phyloP scores from a whole-genome alignment of 2,329 filamentous ascomycete genomes.

The Colletotrichum sidae region DNA sequence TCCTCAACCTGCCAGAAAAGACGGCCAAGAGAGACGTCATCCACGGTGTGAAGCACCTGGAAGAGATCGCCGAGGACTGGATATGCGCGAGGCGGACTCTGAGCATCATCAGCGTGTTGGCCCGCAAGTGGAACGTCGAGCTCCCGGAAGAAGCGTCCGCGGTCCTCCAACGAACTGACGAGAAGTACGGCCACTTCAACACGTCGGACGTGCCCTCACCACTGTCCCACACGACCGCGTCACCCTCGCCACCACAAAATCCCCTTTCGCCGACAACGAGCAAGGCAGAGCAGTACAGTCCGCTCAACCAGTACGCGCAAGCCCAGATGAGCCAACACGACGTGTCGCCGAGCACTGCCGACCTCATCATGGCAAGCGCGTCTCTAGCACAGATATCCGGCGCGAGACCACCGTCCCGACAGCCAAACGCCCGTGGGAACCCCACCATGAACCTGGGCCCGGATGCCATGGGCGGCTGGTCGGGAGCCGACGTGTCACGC shows the following conservation, averaged over 20 bases:
- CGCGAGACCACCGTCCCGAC: conserved; percentile 23
- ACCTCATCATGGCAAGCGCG: conserved; percentile 43
- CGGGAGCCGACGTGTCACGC: conserved; percentile 41
- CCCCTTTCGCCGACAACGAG: conserved; percentile 36
- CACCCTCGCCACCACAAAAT: conserved; percentile 44
- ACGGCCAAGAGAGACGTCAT: conserved; percentile 90
- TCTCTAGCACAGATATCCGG: conserved; percentile 41
- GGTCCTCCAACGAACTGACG: conserved; percentile 82
- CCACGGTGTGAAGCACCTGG: conserved; percentile 89
- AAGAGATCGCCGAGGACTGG: conserved; percentile 97
- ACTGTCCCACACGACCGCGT: conserved; percentile 46
- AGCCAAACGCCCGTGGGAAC: conserved; percentile 1
- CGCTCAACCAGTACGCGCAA: conserved; percentile 48
- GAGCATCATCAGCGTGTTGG: conserved; percentile 84
- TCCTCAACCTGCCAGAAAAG: conserved; percentile 93
- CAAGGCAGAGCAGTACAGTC: conserved; percentile 49
- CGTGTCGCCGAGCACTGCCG: conserved; percentile 41
- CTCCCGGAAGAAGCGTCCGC: conserved; percentile 84
- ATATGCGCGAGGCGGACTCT: conserved; percentile 87
- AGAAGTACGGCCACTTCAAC: conserved; percentile 80
- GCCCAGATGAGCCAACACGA: conserved; percentile 42
- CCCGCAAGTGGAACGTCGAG: conserved; percentile 89
- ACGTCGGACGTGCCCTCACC: conserved; percentile 71
- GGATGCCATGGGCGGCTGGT: conserved; percentile 40
- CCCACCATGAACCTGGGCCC: background rate